Percentiles rank a stretch among this genome's conserved stretches.
phyloP scores from a whole-genome alignment of 129 eudicot species.

The Centella asiatica region DNA sequence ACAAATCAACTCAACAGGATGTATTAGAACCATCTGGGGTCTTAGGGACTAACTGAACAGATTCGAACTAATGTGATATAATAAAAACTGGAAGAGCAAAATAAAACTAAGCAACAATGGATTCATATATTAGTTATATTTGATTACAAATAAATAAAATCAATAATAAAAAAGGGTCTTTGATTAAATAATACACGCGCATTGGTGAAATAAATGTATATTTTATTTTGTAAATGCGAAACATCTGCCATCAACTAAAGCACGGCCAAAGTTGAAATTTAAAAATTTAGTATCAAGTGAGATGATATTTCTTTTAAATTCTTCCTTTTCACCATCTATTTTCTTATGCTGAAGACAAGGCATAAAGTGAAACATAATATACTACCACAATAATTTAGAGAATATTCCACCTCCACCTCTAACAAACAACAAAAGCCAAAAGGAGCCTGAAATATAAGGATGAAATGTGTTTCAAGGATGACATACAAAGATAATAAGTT shows the following conservation, averaged over 20 bases:
- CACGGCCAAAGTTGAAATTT: not conserved
- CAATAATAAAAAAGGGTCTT: no score
- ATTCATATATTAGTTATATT: no score
- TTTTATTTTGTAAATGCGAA: no score
- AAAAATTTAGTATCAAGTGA: no score
- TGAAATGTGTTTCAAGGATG: constrained; percentile 7
- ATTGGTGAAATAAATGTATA: no score
- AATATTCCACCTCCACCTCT: constrained; percentile 15
- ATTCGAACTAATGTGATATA: not conserved
- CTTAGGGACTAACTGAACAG: no score
- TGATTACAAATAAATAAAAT: no score
- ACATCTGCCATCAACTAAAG: no score
- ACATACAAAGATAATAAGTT: not conserved
- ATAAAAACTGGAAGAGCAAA: no score
- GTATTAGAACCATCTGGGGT: not conserved
- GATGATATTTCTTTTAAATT: not conserved
- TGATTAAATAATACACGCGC: no score
- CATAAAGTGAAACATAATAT: constrained; percentile 26
- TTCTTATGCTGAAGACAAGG: constrained; percentile 11
- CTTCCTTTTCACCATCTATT: not conserved
- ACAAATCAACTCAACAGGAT: no score
- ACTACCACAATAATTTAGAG: not conserved
- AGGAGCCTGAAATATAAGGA: constrained; percentile 15
- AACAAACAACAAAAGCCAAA: constrained; percentile 42
- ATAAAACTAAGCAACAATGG: no score